Conservation (phyloP, 176 grass and related monocot genomes). For the Ananas comosus region DNA sequence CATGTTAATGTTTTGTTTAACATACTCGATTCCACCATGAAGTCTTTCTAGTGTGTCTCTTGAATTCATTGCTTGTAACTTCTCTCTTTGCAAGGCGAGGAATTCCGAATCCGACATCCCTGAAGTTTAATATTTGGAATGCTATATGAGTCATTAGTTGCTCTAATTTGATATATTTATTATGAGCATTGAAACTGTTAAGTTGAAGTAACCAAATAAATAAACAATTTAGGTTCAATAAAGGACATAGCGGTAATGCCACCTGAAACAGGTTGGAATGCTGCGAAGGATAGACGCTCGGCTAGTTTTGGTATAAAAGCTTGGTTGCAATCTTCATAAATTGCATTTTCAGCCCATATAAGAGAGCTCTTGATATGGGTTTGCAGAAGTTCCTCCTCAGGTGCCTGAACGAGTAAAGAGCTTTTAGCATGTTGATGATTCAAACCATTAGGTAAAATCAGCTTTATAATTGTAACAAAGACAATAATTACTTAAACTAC, state of each 20-base stretch:
- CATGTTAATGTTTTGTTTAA: slow-evolving; percentile 63
- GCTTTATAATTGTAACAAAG: not conserved
- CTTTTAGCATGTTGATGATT: slow-evolving; percentile 6
- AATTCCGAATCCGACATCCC: slow-evolving; percentile 75
- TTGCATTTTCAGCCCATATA: slow-evolving; percentile 66
- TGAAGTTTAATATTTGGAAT: slow-evolving; percentile 28
- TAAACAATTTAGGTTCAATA: no score
- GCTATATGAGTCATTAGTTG: slow-evolving; percentile 6
- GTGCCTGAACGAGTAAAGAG: slow-evolving; percentile 36
- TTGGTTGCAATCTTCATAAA: slow-evolving; percentile 32
- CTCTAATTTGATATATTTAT: not conserved
- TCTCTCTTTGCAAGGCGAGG: slow-evolving; percentile 52
- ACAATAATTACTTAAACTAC: not conserved
- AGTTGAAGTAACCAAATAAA: no score
- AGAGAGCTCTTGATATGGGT: slow-evolving; percentile 74
- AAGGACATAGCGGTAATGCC: not conserved
- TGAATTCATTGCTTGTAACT: slow-evolving; percentile 71
- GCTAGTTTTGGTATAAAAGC: slow-evolving; percentile 57
- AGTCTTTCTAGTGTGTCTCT: slow-evolving; percentile 65
- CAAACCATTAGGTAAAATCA: not conserved
- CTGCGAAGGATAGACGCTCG: slow-evolving; percentile 74
- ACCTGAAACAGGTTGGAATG: slow-evolving; percentile 86
- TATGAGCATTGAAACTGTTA: not conserved
- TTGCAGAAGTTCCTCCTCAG: slow-evolving; percentile 76
- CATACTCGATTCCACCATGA: slow-evolving; percentile 37